These are phyloP conservation scores for Haematococcus lacustris DNA, from an alignment of 139 green algal genomes.

Conservation along the genomic window DNA sequence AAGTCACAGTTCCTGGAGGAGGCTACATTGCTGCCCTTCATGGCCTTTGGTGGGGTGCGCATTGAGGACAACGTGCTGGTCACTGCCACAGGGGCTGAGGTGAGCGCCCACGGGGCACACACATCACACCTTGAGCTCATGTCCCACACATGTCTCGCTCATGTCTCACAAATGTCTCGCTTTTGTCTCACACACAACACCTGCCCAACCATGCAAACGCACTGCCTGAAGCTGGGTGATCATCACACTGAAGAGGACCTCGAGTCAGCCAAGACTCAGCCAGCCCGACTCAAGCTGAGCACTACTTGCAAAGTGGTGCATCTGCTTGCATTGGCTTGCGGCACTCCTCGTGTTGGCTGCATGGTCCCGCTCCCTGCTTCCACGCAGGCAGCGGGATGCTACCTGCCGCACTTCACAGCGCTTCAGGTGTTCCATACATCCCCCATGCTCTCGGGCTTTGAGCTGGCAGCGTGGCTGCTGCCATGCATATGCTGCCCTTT, in stretches of 20 bases:
- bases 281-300: not conserved
- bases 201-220: not conserved
- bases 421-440: not conserved
- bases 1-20: slow-evolving; percentile 24
- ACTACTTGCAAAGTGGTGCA: not conserved
- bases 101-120: not conserved
- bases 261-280: not conserved
- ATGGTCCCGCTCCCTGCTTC: too few species aligned
- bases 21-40: slow-evolving; percentile 12
- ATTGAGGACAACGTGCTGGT: slow-evolving; percentile 88
- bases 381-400: too few species aligned
- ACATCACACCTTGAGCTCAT: not conserved
- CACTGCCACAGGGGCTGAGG: slow-evolving; percentile 46
- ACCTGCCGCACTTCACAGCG: too few species aligned
- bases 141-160: not conserved
- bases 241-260: not conserved
- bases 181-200: not conserved
- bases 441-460: not conserved
- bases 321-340: not conserved
- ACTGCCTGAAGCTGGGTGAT: not conserved
- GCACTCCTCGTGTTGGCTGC: not conserved
- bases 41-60: slow-evolving; percentile 48
- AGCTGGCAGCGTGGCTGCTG: not conserved
- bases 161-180: not conserved
- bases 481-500: not conserved